Conservation (phyloP, 2,329 filamentous ascomycete genomes). For the Fusarium cicatricum region DNA sequence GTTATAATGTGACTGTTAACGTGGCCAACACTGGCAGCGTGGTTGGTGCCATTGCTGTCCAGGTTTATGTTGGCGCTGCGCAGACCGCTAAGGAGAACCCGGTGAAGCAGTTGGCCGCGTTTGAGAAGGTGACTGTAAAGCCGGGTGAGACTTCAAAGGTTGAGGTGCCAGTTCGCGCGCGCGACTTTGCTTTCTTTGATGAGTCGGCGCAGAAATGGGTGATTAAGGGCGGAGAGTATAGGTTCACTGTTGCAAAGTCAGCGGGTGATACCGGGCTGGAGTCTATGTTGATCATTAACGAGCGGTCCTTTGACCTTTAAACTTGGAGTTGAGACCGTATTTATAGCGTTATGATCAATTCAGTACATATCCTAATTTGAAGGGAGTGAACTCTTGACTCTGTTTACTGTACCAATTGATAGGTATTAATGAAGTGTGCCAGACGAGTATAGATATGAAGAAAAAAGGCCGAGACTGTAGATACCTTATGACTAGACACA, state of each 20-base stretch:
- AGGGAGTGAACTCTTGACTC: no score
- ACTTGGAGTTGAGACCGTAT: neutral
- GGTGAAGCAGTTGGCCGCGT: conserved; percentile 72
- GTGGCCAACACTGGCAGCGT: conserved; percentile 67
- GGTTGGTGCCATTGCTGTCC: conserved; percentile 61
- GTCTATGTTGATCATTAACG: conserved; percentile 26
- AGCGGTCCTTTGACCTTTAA: conserved; percentile 33
- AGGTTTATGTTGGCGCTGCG: conserved; percentile 57
- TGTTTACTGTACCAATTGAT: no score
- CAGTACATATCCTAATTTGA: no score
- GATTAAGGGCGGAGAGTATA: conserved; percentile 42
- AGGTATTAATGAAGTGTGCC: no score
- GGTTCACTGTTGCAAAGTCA: conserved; percentile 40
- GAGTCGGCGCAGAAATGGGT: conserved; percentile 40
- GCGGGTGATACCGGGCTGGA: conserved; percentile 39
- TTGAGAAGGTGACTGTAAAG: conserved; percentile 63
- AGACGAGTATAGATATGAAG: neutral
- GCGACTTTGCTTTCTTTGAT: conserved; percentile 44
- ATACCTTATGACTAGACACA: neutral
- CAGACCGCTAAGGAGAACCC: conserved; percentile 33
- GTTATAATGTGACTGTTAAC: conserved; percentile 55
- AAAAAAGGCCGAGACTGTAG: neutral
- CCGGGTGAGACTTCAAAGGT: conserved; percentile 39
- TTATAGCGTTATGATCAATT: conserved; percentile 4
- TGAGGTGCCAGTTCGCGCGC: conserved; percentile 31